Evolutionary conservation across 306 rosid species (phyloP).

Genomic region (Fagus sylvatica): DNA sequence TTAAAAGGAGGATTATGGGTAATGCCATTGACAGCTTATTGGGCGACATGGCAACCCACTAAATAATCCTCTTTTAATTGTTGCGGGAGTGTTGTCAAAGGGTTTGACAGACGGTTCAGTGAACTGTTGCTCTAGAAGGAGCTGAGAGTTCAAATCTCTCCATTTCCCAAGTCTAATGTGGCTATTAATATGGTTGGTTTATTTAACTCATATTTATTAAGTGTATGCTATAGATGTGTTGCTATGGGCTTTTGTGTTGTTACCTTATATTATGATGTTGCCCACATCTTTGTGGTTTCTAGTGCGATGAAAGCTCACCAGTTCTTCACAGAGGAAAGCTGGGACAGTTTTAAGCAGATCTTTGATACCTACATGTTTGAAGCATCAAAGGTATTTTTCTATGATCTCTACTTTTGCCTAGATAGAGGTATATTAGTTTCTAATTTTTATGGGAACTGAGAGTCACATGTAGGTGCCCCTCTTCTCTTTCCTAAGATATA

Average conservation of each 20-base stretch:
- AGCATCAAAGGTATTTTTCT: conserved; percentile 83
- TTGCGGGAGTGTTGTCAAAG: conserved; percentile 98
- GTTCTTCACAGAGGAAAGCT: conserved; percentile 90
- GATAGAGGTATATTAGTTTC: background rate
- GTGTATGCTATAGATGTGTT: conserved; percentile 22
- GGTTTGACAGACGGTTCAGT: conserved; percentile 95
- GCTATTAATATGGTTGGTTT: conserved; percentile 35
- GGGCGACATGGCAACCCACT: conserved; percentile 98
- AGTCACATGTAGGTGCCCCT: background rate
- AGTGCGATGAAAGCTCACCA: conserved; percentile 98
- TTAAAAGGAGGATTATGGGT: conserved; percentile 88
- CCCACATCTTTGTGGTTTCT: conserved; percentile 45
- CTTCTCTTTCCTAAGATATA: background rate
- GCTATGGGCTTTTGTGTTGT: background rate
- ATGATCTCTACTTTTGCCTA: background rate
- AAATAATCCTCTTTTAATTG: conserved; percentile 65
- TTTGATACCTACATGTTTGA: conserved; percentile 85
- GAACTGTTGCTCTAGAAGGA: conserved; percentile 86
- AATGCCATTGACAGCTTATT: conserved; percentile 94
- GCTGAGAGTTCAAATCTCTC: conserved; percentile 99
- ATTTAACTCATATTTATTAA: background rate
- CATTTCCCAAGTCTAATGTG: conserved; percentile 77
- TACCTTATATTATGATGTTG: conserved; percentile 42
- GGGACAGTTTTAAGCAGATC: conserved; percentile 90
- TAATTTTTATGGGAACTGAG: background rate